Evolutionary conservation across 1,139 yeast genomes (phyloP), one percentile per base, ranked within the genome.

Genomic region (Geotrichum klebahnii): DNA sequence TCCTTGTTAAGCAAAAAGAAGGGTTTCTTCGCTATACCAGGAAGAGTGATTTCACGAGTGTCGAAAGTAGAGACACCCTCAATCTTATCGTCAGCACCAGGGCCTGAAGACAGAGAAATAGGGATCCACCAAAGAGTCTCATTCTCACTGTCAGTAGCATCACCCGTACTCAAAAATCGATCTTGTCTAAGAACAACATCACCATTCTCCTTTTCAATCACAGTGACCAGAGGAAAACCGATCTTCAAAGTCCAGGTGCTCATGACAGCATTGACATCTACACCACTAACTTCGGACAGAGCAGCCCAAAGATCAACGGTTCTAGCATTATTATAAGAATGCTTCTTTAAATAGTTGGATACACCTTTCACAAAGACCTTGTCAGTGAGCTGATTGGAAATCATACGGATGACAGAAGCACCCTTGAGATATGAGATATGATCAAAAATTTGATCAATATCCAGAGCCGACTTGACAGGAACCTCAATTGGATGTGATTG

Each of bases 71-170:
- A 53, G 10, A 54, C 62, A 16, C 57, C 48, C 19, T 51, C 44
- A 10, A 56, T 52, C n/a, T 48, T 34, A 16, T 38, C 51, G 4
- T 44, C 48, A 28, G 50, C 57, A 6, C 50, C 51, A 48, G 82
- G 72, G 12, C 55, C 53, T 32, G 71, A 62, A 1, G 74, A 69
- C 39, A 79, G 66, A 56, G 75, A 75, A 53, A 82, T 70, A 2
- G 94, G 94, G 51, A 84, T 70, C 87, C 89, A 84, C 94, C 94
- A 92, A 52, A 89, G 68, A 10, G 81, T 75, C 61, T 74, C 70
- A 64, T 84, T 84, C 55, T 84, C 94, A 55, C 80, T 89, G 3
- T 79, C 79, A 62, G 76, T 78, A 54, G 79, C 89, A 65, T 85
- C 95, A 49, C 90, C 95, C 50, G 92, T 80, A 50, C 81, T 77